Evolutionary conservation across 2,329 filamentous ascomycete species (phyloP), one percentile per base, ranked within the genome.

Genomic region (Sodiomyces alkalinus): DNA sequence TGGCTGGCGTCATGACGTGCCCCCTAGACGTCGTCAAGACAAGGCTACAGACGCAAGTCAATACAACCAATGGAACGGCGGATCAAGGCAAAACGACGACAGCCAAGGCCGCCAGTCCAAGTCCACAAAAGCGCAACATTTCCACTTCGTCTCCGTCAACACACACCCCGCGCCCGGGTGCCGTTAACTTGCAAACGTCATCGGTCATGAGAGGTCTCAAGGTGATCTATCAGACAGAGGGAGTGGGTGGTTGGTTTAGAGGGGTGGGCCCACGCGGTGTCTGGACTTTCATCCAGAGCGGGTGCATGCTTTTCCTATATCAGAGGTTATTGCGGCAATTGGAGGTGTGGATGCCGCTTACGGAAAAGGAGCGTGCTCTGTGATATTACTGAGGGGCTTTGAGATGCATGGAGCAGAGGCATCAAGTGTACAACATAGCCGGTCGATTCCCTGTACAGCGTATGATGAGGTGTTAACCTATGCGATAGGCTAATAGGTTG

Each of bases 1-100:
- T 96, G 50, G 90, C 90, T 1, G 90, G 90, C 29, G 80, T 92
- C 6, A 74, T 98, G 10, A 98, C 90, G 2, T 96, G 90, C 45
- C 90, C 90, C 1, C 69, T 98, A 37, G 90, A 98, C 45, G 90
- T 98, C 5, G 87, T 98, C 35, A 98, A 98, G 58, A 98, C 90
- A 1, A 69, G 90, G 30, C 78, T 94, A 19, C 92, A 98, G 52
- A 98, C 90, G 0, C 90, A 98, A 51, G 69, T 92, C 32, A 40
- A 43, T 18, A 25, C 17, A n/a, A 16, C 24, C 41, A 11, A 46
- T 43, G 35, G 41, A 41, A 30, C 42, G 36, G 14, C 36, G 12
- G 33, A 29, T 4, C n/a, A 9, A 10, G 19, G 13, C 12, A 20
- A 15, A 10, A 26, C 33, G 16, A n/a, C 33, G 12, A 13, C 30